Evolutionary conservation across 164 flowering plant species (phyloP), one percentile per base, ranked within the genome.

Genomic region (Aristolochia fimbriata): DNA sequence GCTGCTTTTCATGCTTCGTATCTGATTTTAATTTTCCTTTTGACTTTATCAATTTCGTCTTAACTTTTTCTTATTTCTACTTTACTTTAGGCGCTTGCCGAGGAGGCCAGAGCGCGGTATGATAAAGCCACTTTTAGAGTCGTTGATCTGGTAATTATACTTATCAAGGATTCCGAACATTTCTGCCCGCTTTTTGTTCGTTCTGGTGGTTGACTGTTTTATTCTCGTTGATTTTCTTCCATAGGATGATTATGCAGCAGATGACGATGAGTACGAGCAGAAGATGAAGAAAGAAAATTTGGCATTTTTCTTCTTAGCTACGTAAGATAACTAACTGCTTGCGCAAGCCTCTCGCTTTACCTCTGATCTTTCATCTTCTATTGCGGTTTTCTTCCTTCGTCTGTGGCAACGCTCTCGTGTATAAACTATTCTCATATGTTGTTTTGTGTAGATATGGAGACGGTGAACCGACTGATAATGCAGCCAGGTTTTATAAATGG

Each of bases 391-490:
- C 16, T 17, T 27, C 33, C 51, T 50, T 13, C 37, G 23, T 21
- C 15, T 8, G 45, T 45, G 13, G 6, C 45, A 3, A 10, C 23
- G 43, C 12, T 37, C 43, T 37, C 8, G 8, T 37, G 12, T 37
- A 3, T 37, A 10, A 27, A 10, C 43, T 37, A 37, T 7, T 37
- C 8, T 7, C 8, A 1, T 37, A 7, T 11, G 56, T 11, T 52
- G 10, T 5, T 17, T 49, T 15, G 25, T 78, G 65, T 62, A 87
- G 96, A 62, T 88, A 88, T 69, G 96, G 96, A 62, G 96, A 88
- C 74, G 98, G 98, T 64, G 98, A 92, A 68, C 98, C 98, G n/a
- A 92, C 98, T 0, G 98, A 92, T 57, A 92, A 89, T 76, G 93
- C 97, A 3, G 98, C 98, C 0, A 80, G 93, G 62, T 92, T 92